These are phyloP conservation scores for Hypomyces perniciosus DNA, from an alignment of 2,329 filamentous ascomycete genomes.

Conservation along the genomic window DNA sequence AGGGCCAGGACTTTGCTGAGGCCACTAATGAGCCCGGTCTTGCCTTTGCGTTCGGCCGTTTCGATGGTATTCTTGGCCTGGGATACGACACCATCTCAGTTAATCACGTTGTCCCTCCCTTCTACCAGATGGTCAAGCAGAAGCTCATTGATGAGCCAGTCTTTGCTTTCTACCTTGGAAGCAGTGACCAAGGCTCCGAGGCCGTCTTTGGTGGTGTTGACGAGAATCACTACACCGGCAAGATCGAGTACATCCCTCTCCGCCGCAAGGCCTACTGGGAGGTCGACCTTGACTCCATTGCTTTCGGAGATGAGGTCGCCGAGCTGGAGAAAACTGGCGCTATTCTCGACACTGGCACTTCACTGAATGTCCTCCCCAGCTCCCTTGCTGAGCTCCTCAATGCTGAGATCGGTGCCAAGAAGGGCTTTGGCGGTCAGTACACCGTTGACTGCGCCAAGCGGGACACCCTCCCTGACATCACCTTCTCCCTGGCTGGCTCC, in stretches of 20 bases:
- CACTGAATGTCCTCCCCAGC: constrained; percentile 88
- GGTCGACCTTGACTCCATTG: constrained; percentile 89
- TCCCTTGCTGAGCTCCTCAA: constrained; percentile 94
- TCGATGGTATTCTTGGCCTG: constrained; percentile 93
- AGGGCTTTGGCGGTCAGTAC: constrained; percentile 96
- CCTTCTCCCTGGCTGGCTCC: constrained; percentile 82
- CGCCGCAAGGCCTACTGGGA: constrained; percentile 99
- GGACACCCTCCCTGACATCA: constrained; percentile 78
- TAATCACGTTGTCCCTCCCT: constrained; percentile 88
- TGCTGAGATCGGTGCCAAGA: constrained; percentile 96
- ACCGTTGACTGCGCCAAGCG: constrained; percentile 83
- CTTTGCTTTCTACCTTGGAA: constrained; percentile 93
- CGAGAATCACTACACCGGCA: constrained; percentile 71
- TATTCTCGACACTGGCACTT: constrained; percentile 97
- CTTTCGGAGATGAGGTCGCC: constrained; percentile 77
- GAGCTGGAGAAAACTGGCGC: constrained; percentile 92
- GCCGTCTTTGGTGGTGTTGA: constrained; percentile 87
- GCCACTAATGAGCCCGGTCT: constrained; percentile 92
- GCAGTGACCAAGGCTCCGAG: constrained; percentile 69
- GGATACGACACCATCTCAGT: constrained; percentile 97
- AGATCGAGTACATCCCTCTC: constrained; percentile 88
- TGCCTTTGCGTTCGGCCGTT: constrained; percentile 94
- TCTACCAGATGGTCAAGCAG: constrained; percentile 94
- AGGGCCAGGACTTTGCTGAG: constrained; percentile 92
- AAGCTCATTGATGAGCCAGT: constrained; percentile 83